These are phyloP conservation scores for Pestalotiopsis sp. DNA, from an alignment of 2,329 filamentous ascomycete genomes.

Conservation along the genomic window DNA sequence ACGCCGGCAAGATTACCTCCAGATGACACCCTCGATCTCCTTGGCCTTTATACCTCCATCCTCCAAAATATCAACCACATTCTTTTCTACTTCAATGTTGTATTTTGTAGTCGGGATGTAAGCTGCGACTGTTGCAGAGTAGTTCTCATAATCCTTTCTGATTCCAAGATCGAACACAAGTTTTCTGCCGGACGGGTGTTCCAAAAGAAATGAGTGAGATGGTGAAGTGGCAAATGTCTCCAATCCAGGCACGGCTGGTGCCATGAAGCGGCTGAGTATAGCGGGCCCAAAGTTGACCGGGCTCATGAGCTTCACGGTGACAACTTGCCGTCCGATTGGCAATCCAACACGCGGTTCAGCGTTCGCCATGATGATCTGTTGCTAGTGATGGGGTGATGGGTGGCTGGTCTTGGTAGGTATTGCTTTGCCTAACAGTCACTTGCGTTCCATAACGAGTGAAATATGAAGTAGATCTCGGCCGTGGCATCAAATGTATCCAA, in stretches of 20 bases:
- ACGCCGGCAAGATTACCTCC: conserved; percentile 26
- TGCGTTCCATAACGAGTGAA: no score
- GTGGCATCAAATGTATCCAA: no score
- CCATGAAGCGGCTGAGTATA: conserved; percentile 41
- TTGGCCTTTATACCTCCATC: conserved; percentile 18
- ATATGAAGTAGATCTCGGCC: no score
- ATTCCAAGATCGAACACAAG: conserved; percentile 18
- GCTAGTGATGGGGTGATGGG: no score
- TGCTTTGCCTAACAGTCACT: no score
- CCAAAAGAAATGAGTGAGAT: conserved; percentile 27
- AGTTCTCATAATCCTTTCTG: conserved; percentile 15
- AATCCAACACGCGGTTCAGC: conserved; percentile 16
- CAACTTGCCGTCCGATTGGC: conserved; percentile 21
- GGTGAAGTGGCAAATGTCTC: conserved; percentile 34
- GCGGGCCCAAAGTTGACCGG: conserved; percentile 42
- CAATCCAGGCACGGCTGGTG: conserved; percentile 36
- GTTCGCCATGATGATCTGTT: neutral
- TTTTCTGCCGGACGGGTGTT: neutral
- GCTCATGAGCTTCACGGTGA: conserved; percentile 38
- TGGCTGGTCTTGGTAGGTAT: no score
- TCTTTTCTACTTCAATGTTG: conserved; percentile 16
- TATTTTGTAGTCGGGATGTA: conserved; percentile 3
- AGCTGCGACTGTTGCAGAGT: neutral
- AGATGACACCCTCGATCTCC: conserved; percentile 33
- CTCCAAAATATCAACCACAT: conserved; percentile 25